These are phyloP conservation scores for Vachellia collinsii DNA, from an alignment of 306 rosid species.

Conservation along the genomic window DNA sequence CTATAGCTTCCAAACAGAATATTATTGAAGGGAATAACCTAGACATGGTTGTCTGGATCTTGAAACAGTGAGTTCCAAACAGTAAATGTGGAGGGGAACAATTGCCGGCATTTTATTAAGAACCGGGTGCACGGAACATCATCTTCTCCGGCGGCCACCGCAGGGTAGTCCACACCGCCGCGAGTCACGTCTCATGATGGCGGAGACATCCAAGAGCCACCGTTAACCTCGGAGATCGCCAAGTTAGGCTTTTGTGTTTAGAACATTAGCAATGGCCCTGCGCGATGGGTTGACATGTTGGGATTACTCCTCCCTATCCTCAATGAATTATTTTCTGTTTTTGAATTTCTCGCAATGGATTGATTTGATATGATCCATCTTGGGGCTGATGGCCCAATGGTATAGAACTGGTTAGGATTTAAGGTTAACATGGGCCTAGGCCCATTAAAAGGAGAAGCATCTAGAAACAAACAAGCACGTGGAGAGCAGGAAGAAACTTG, in stretches of 20 bases:
- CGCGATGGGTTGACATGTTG: too few species aligned
- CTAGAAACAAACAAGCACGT: too few species aligned
- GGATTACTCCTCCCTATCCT: neutral
- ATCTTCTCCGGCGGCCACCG: conserved; percentile 35
- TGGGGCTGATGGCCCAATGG: neutral
- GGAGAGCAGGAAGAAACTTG: neutral
- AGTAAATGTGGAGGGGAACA: conserved; percentile 4
- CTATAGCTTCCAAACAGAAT: neutral
- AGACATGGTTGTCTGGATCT: conserved; percentile 46
- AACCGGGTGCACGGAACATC: conserved; percentile 28
- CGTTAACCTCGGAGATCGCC: neutral
- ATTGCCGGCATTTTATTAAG: conserved; percentile 17
- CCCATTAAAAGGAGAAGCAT: neutral
- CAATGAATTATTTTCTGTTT: neutral
- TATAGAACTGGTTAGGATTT: neutral
- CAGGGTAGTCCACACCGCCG: conserved; percentile 13
- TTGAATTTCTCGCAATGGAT: neutral
- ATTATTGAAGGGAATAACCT: conserved; percentile 44
- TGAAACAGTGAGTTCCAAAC: conserved; percentile 29
- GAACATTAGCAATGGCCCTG: neutral
- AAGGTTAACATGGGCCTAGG: neutral
- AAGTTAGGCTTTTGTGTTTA: neutral
- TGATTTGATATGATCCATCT: neutral
- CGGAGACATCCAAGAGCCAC: conserved; percentile 29
- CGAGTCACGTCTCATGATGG: conserved; percentile 28